These are phyloP conservation scores for Ascochyta pisi DNA, from an alignment of 2,329 filamentous ascomycete genomes.

Conservation along the genomic window DNA sequence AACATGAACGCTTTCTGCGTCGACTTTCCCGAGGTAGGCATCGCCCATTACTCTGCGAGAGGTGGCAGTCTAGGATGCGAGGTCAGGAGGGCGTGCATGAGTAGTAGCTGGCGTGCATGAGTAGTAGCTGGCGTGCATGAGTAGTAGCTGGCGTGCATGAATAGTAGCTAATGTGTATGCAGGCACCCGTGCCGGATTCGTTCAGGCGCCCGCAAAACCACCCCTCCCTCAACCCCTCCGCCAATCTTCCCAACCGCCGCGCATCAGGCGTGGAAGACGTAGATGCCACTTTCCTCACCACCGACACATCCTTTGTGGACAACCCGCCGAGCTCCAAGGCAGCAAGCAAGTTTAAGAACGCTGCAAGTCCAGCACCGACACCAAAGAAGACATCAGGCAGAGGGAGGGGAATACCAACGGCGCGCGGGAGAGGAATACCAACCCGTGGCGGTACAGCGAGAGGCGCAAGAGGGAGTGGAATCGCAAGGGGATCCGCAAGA, in stretches of 20 bases:
- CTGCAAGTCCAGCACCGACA: slow-evolving; percentile 40
- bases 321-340: slow-evolving; percentile 70
- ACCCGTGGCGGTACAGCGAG: slow-evolving; percentile 41
- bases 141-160: too few species aligned
- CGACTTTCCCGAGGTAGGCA: slow-evolving; percentile 85
- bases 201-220: slow-evolving; percentile 62
- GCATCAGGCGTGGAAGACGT: slow-evolving; percentile 53
- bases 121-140: too few species aligned
- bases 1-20: slow-evolving; percentile 99
- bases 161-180: background rate
- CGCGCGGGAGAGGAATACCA: slow-evolving; percentile 44
- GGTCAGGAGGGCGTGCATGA: too few species aligned
- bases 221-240: slow-evolving; percentile 28
- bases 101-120: too few species aligned
- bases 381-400: slow-evolving; percentile 33
- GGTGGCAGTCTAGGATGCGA: too few species aligned
- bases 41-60: background rate
- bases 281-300: slow-evolving; percentile 92
- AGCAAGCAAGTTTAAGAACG: slow-evolving; percentile 50
- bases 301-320: slow-evolving; percentile 89
- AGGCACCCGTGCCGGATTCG: slow-evolving; percentile 85
- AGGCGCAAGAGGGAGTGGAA: slow-evolving; percentile 47
- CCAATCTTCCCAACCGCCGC: slow-evolving; percentile 29
- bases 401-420: slow-evolving; percentile 44
- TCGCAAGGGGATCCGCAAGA: slow-evolving; percentile 44